These are phyloP conservation scores for Phytophthora uliginosa DNA, from an alignment of 352 stramenopile genomes.

Conservation along the genomic window DNA sequence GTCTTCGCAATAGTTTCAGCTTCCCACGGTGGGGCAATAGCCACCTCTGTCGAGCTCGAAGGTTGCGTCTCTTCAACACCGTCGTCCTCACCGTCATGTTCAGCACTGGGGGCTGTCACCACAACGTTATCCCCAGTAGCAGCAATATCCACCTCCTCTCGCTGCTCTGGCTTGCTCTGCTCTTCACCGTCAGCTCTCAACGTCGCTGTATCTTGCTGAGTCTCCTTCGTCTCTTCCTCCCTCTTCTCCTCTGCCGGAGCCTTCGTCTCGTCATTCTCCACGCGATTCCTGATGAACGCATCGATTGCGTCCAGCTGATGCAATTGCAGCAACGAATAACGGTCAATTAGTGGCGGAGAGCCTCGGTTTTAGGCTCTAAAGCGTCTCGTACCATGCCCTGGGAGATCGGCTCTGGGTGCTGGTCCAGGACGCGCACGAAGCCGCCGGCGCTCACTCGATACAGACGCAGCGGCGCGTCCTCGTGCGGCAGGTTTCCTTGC, in stretches of 20 bases:
- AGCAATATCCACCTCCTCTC: not conserved
- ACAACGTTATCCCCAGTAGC: not conserved
- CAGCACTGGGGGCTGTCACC: not conserved
- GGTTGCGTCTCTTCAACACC: constrained; percentile 20
- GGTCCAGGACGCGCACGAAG: constrained; percentile 74
- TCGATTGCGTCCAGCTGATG: constrained; percentile 53
- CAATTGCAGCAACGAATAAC: constrained; percentile 6
- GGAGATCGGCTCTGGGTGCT: constrained; percentile 63
- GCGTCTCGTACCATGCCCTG: constrained; percentile 48
- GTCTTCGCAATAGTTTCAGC: constrained; percentile 16
- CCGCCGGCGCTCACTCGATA: constrained; percentile 51
- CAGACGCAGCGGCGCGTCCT: constrained; percentile 43
- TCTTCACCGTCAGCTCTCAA: not conserved
- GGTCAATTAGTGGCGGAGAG: constrained; percentile 24
- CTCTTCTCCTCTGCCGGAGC: not conserved
- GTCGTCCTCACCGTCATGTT: not conserved
- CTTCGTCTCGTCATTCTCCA: constrained; percentile 12
- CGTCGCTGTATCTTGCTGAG: not conserved
- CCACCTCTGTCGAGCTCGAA: not conserved
- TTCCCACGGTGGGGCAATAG: constrained; percentile 21
- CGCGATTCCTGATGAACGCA: constrained; percentile 32
- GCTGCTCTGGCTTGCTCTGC: not conserved
- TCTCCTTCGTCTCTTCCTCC: constrained; percentile 13
- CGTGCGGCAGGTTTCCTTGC: constrained; percentile 26
- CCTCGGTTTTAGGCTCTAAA: not conserved